A percentile compares a stretch with the other conserved stretches of the same genome.
These are phyloP conservation scores for Fagus sylvatica DNA, from an alignment of 306 rosid species.

Conservation along the genomic window DNA sequence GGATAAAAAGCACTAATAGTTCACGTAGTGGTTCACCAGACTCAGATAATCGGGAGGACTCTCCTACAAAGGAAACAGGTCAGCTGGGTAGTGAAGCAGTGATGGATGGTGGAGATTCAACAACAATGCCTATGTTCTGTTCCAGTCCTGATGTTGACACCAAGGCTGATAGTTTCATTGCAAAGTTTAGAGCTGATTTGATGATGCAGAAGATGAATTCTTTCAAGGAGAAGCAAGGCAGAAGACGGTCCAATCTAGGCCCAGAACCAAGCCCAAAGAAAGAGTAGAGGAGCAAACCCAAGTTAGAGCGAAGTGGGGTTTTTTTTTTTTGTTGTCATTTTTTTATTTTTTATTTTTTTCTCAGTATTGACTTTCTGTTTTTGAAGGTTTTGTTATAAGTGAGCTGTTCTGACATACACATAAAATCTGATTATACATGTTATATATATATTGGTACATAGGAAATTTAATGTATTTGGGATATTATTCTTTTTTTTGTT, in stretches of 20 bases:
- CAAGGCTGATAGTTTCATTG: slow-evolving; percentile 78
- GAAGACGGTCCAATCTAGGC: slow-evolving; percentile 53
- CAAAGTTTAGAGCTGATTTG: slow-evolving; percentile 68
- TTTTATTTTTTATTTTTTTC: neutral
- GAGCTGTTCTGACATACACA: slow-evolving; percentile 15
- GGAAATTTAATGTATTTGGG: neutral
- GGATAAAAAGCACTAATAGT: slow-evolving; percentile 63
- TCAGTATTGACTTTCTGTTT: neutral
- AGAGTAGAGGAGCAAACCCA: slow-evolving; percentile 19
- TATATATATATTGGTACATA: neutral
- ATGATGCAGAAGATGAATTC: slow-evolving; percentile 78
- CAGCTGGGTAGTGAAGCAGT: slow-evolving; percentile 6
- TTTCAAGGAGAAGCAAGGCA: slow-evolving; percentile 46
- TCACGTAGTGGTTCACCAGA: slow-evolving; percentile 62
- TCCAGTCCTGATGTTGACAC: slow-evolving; percentile 75
- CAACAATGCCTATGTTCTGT: slow-evolving; percentile 43
- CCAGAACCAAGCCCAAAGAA: slow-evolving; percentile 19
- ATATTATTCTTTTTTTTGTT: neutral
- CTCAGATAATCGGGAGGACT: slow-evolving; percentile 43
- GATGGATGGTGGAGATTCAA: slow-evolving; percentile 30
- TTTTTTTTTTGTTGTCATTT: slow-evolving; percentile 13
- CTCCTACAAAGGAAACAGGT: neutral
- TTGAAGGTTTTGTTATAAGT: slow-evolving; percentile 8
- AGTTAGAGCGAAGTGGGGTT: neutral
- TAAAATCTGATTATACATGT: slow-evolving; percentile 21